phyloP scores from a whole-genome alignment of 805 yeast genomes.

The Myxozyma melibiosi region DNA sequence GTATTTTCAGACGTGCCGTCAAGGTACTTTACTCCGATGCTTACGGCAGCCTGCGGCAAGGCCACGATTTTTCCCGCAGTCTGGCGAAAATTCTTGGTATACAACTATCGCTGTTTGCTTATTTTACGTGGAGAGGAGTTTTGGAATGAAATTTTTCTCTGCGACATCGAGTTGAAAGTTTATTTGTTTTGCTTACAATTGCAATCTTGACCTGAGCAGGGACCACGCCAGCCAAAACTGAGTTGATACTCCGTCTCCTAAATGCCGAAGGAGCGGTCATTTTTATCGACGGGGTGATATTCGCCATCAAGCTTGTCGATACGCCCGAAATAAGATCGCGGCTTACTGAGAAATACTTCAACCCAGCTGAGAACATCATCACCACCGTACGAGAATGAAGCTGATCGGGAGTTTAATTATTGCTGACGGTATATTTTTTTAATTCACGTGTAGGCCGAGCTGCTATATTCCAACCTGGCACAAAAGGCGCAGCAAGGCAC shows the following conservation, averaged over 20 bases:
- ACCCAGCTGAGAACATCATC: slow-evolving; percentile 1
- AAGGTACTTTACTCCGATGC: slow-evolving; percentile 12
- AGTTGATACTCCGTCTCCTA: neutral
- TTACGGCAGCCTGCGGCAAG: neutral
- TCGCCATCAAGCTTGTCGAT: neutral
- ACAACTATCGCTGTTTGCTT: too few relatives aligned
- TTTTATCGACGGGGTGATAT: neutral
- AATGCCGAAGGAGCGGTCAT: neutral
- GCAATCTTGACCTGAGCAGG: neutral
- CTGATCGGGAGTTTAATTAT: too few relatives aligned
- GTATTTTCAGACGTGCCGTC: slow-evolving; percentile 25
- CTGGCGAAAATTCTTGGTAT: slow-evolving; percentile 3
- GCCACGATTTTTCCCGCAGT: neutral
- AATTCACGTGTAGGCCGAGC: neutral
- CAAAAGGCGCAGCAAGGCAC: too few relatives aligned
- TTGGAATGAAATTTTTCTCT: neutral
- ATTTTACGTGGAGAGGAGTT: neutral
- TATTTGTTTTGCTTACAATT: neutral
- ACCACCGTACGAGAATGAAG: slow-evolving; percentile 12
- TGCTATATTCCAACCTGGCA: too few relatives aligned
- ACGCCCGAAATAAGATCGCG: slow-evolving; percentile 1
- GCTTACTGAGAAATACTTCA: slow-evolving; percentile 10
- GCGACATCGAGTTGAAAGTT: neutral
- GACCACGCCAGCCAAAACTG: neutral
- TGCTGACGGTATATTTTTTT: neutral